A percentile compares a stretch with the other conserved stretches of the same genome.
These are phyloP conservation scores for Schizophyllum commune DNA, from an alignment of 1,284 basidiomycete species.

Conservation along the genomic window DNA sequence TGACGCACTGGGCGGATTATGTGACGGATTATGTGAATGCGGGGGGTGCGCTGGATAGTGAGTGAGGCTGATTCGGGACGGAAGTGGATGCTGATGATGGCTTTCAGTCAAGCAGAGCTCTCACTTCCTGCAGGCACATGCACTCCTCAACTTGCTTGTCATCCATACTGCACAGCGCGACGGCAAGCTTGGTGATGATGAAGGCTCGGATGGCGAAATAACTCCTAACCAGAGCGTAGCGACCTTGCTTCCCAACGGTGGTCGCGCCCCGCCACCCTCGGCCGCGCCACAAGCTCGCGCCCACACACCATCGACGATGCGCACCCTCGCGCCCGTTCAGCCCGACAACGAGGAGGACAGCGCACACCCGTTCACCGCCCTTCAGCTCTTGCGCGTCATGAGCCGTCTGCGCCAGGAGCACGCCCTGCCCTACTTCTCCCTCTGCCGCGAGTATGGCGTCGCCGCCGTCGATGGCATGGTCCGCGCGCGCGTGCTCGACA, in stretches of 20 bases:
- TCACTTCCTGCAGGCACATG: constrained; percentile 71
- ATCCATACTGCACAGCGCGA: constrained; percentile 58
- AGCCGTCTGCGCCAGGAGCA: constrained; percentile 38
- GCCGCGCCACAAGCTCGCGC: constrained; percentile 18
- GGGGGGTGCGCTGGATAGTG: constrained; percentile 31
- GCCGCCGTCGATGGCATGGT: constrained; percentile 77
- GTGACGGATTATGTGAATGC: constrained; percentile 58
- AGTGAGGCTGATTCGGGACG: constrained; percentile 1
- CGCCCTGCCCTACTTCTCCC: constrained; percentile 61
- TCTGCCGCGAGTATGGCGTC: constrained; percentile 72
- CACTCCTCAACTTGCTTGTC: constrained; percentile 65
- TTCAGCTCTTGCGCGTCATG: constrained; percentile 71
- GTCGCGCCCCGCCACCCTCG: constrained; percentile 8
- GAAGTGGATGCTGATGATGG: constrained; percentile 3
- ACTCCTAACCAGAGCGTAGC: neutral
- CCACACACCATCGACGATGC: constrained; percentile 22
- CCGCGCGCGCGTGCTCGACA: constrained; percentile 60
- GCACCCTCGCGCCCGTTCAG: constrained; percentile 19
- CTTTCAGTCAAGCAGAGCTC: constrained; percentile 59
- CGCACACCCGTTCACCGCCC: constrained; percentile 54
- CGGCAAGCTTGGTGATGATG: neutral
- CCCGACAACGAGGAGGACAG: constrained; percentile 23
- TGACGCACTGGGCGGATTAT: constrained; percentile 76
- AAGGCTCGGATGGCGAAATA: constrained; percentile 13
- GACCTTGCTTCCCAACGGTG: constrained; percentile 10